Conservation (phyloP, 2,329 filamentous ascomycete species). For the Raffaelea albimanens region DNA sequence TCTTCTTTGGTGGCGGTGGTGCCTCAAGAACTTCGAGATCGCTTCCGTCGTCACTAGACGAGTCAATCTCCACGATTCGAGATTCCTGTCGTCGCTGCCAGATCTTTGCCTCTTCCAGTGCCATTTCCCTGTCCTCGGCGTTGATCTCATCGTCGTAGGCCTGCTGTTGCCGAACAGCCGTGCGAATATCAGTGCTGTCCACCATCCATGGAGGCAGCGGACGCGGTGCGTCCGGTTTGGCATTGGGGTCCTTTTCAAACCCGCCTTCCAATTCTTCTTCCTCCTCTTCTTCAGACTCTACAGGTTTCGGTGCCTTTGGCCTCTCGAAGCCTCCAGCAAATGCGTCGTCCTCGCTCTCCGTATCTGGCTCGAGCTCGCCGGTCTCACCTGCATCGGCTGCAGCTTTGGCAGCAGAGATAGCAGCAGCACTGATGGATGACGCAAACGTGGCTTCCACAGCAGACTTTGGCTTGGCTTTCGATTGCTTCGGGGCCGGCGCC, state of each 20-base stretch:
- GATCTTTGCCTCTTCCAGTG: conserved; percentile 44
- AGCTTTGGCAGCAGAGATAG: neutral
- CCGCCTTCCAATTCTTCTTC: conserved; percentile 53
- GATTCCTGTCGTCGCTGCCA: conserved; percentile 29
- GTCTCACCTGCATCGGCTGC: conserved; percentile 12
- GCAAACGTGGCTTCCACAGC: neutral
- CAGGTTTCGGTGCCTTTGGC: conserved; percentile 3
- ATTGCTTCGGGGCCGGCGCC: conserved; percentile 14
- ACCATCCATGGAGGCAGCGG: conserved; percentile 70
- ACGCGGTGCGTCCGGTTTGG: conserved; percentile 27
- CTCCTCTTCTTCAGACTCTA: neutral
- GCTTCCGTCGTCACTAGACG: conserved; percentile 47
- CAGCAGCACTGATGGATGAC: neutral
- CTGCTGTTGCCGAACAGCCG: conserved; percentile 49
- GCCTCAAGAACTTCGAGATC: conserved; percentile 50
- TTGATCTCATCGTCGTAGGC: conserved; percentile 50
- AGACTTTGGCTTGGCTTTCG: neutral
- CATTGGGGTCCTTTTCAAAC: conserved; percentile 37
- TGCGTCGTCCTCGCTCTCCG: conserved; percentile 31
- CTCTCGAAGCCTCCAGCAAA: conserved; percentile 58
- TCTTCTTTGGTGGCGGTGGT: conserved; percentile 14
- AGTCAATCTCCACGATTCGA: conserved; percentile 47
- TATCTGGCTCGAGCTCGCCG: conserved; percentile 16
- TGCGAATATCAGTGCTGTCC: conserved; percentile 56
- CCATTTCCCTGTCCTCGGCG: conserved; percentile 50